Percentiles rank a stretch among this genome's conserved stretches.
Conservation (phyloP, 257 asterid genomes). For the Forsythia viridissima region DNA sequence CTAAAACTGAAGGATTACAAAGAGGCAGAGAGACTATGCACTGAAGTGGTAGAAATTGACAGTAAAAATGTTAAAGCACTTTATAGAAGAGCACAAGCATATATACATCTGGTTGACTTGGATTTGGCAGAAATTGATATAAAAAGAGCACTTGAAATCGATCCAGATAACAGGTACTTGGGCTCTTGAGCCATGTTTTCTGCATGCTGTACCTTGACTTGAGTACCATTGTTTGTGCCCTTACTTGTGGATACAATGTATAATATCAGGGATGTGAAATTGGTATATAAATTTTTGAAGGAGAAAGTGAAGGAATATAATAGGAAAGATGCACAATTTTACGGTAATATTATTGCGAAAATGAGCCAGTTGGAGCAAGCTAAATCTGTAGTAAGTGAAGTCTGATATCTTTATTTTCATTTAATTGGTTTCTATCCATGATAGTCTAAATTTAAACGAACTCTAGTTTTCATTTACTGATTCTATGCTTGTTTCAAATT, state of each 20-base stretch:
- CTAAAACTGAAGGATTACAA: conserved; percentile 58
- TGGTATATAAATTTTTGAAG: conserved; percentile 50
- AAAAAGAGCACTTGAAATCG: conserved; percentile 63
- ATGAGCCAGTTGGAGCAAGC: conserved; percentile 44
- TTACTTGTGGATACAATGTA: conserved; percentile 5
- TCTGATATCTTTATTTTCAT: neutral
- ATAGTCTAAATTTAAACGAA: neutral
- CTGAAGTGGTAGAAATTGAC: conserved; percentile 51
- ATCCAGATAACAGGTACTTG: conserved; percentile 56
- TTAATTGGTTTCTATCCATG: neutral
- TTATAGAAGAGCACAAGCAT: conserved; percentile 68
- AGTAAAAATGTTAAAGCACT: conserved; percentile 55
- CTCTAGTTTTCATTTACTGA: neutral
- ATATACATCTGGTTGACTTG: conserved; percentile 50
- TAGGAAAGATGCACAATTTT: conserved; percentile 61
- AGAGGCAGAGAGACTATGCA: conserved; percentile 51
- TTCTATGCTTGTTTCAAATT: neutral
- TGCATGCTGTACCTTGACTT: neutral
- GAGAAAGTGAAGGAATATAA: conserved; percentile 56
- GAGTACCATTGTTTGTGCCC: neutral
- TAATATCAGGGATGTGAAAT: conserved; percentile 55
- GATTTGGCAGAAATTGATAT: conserved; percentile 62
- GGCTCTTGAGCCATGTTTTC: neutral
- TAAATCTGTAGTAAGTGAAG: conserved; percentile 35
- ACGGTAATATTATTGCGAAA: conserved; percentile 54